Conservation (phyloP, 1,284 basidiomycete genomes). For the Ceratorhiza oryzae-sativae region DNA sequence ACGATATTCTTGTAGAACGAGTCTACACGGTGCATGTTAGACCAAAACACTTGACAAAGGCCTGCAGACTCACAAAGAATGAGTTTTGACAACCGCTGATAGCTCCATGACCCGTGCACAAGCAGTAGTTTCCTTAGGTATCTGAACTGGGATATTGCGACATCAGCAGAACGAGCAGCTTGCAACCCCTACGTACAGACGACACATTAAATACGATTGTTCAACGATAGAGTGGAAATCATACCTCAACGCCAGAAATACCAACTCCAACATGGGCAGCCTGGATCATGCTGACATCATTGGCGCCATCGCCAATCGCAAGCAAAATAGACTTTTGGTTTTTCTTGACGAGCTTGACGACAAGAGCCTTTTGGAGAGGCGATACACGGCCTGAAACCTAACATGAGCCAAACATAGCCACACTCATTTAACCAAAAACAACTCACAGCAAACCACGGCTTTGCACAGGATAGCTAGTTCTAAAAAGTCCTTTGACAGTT, state of each 20-base stretch:
- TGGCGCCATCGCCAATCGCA: constrained; percentile 97
- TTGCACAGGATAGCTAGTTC: constrained; percentile 99
- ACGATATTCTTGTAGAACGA: constrained; percentile 98
- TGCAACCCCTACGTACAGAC: constrained; percentile 76
- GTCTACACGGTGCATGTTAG: constrained; percentile 56
- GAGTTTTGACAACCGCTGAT: constrained; percentile 92
- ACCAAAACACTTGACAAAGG: neutral
- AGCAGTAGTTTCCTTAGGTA: constrained; percentile 94
- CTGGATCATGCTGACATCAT: constrained; percentile 97
- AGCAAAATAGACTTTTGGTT: constrained; percentile 90
- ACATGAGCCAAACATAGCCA: constrained; percentile 6
- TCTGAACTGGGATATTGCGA: constrained; percentile 98
- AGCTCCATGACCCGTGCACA: constrained; percentile 99
- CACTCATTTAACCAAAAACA: neutral
- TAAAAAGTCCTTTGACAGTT: constrained; percentile 86
- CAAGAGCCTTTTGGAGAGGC: constrained; percentile 95
- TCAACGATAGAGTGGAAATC: neutral
- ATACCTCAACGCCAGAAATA: constrained; percentile 95
- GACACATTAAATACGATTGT: no score
- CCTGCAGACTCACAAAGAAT: constrained; percentile 77
- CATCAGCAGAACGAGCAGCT: constrained; percentile 95
- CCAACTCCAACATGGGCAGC: constrained; percentile 98
- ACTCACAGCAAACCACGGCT: constrained; percentile 94
- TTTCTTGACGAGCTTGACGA: constrained; percentile 98
- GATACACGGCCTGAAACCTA: constrained; percentile 83